These are phyloP conservation scores for Aspergillus texensis DNA, from an alignment of 2,329 filamentous ascomycete species.

Conservation along the genomic window DNA sequence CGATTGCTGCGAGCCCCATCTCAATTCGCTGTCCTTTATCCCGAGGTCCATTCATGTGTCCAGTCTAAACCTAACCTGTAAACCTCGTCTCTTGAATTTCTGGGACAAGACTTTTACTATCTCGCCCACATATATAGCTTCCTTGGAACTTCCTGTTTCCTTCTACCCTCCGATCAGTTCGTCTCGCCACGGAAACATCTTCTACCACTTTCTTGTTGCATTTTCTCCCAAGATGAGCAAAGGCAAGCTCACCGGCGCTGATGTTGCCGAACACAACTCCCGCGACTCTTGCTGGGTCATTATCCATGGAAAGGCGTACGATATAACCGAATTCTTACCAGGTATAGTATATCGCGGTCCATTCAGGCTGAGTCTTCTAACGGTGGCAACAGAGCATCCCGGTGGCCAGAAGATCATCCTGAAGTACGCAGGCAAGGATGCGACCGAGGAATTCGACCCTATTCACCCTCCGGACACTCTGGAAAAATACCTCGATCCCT, in stretches of 20 bases:
- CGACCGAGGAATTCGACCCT: conserved; percentile 87
- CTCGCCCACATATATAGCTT: neutral
- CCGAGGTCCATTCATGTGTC: conserved; percentile 21
- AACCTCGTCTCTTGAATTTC: neutral
- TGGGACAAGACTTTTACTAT: neutral
- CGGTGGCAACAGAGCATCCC: conserved; percentile 67
- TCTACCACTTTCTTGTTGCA: neutral
- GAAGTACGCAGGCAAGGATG: conserved; percentile 95
- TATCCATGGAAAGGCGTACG: conserved; percentile 83
- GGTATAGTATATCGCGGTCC: conserved; percentile 46
- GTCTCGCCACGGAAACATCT: neutral
- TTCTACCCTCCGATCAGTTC: neutral
- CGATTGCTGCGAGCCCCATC: conserved; percentile 13
- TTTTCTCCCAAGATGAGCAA: conserved; percentile 23
- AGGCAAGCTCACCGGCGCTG: conserved; percentile 53
- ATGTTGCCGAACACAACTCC: conserved; percentile 74
- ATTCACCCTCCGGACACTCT: conserved; percentile 89
- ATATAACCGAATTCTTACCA: conserved; percentile 86
- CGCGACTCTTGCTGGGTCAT: conserved; percentile 90
- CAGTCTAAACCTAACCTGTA: neutral
- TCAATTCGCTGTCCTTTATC: conserved; percentile 23
- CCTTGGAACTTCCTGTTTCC: neutral
- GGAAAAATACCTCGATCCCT: conserved; percentile 75
- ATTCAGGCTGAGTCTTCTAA: conserved; percentile 1
- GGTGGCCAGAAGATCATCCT: conserved; percentile 91